Evolutionary conservation across 768 basidiomycete genomes (phyloP).

Genomic region (Boletellus sp.): DNA sequence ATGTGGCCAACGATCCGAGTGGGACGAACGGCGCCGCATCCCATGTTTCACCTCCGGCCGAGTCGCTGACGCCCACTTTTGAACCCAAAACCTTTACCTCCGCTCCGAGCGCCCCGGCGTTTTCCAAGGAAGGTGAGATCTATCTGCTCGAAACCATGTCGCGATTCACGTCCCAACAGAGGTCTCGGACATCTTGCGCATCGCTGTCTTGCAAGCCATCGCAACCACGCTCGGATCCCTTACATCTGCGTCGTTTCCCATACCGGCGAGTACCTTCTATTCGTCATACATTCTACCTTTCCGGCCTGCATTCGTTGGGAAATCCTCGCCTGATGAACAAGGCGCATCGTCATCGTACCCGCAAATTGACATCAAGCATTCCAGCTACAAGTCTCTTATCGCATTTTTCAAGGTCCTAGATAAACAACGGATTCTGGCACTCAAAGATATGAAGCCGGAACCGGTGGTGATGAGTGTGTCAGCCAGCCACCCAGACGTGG

Average conservation of each 20-base stretch:
- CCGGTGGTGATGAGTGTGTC: slow-evolving; percentile 57
- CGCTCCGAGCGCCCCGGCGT: slow-evolving; percentile 9
- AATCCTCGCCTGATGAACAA: slow-evolving; percentile 9
- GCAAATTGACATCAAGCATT: slow-evolving; percentile 70
- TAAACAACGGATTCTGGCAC: slow-evolving; percentile 66
- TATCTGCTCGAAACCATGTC: background rate
- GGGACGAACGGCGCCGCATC: slow-evolving; percentile 25
- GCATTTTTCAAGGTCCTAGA: slow-evolving; percentile 76
- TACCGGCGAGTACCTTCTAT: slow-evolving; percentile 74
- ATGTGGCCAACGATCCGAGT: slow-evolving; percentile 5
- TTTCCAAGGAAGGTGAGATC: slow-evolving; percentile 30
- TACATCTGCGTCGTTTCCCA: slow-evolving; percentile 61
- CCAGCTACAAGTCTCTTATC: slow-evolving; percentile 74
- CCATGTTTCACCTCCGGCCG: slow-evolving; percentile 5
- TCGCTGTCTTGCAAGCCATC: slow-evolving; percentile 66
- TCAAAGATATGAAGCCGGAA: slow-evolving; percentile 58
- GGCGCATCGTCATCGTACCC: slow-evolving; percentile 33
- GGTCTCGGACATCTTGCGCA: slow-evolving; percentile 45
- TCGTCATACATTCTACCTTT: slow-evolving; percentile 72
- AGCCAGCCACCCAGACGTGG: slow-evolving; percentile 52
- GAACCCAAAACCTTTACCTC: slow-evolving; percentile 1
- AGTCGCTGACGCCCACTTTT: slow-evolving; percentile 5
- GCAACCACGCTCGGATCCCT: slow-evolving; percentile 43
- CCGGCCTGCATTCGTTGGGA: slow-evolving; percentile 57
- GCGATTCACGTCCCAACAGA: slow-evolving; percentile 14